These are phyloP conservation scores for Lasiodiplodia gonubiensis DNA, from an alignment of 2,329 filamentous ascomycete species.

Conservation along the genomic window DNA sequence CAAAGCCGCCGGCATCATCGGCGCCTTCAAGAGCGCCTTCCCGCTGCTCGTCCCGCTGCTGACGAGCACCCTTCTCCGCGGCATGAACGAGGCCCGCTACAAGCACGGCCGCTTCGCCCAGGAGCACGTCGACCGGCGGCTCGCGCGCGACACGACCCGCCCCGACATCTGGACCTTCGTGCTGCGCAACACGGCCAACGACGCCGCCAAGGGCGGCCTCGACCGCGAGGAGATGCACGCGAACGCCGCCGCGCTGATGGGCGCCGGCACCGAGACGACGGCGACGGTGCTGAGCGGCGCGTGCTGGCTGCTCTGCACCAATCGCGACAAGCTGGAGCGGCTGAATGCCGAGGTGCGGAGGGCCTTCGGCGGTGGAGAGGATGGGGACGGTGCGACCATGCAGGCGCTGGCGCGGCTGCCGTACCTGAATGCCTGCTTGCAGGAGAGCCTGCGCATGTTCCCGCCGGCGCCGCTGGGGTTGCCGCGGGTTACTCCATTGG, in stretches of 20 bases:
- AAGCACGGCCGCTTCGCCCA: neutral
- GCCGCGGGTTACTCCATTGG: conserved; percentile 42
- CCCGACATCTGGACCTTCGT: conserved; percentile 51
- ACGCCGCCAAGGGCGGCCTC: conserved; percentile 31
- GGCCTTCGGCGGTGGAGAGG: conserved; percentile 36
- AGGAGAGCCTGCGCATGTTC: conserved; percentile 51
- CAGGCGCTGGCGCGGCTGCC: conserved; percentile 38
- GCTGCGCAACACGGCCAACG: conserved; percentile 37
- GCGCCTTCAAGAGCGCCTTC: neutral
- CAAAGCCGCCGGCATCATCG: conserved; percentile 13
- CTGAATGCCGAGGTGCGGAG: conserved; percentile 39
- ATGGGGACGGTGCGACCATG: conserved; percentile 48
- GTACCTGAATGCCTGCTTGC: conserved; percentile 49
- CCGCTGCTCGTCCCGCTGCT: neutral
- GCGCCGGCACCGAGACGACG: conserved; percentile 55
- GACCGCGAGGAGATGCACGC: conserved; percentile 46
- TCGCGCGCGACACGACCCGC: conserved; percentile 31
- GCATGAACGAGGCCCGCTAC: neutral
- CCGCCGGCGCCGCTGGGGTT: conserved; percentile 46
- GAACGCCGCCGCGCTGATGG: conserved; percentile 46
- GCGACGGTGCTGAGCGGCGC: conserved; percentile 49
- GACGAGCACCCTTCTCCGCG: neutral
- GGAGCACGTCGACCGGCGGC: conserved; percentile 34
- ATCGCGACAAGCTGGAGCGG: conserved; percentile 35
- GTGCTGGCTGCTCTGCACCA: conserved; percentile 43